Base-by-base conservation (phyloP, 208 protist species). In the Crithidia fasciculata region DNA sequence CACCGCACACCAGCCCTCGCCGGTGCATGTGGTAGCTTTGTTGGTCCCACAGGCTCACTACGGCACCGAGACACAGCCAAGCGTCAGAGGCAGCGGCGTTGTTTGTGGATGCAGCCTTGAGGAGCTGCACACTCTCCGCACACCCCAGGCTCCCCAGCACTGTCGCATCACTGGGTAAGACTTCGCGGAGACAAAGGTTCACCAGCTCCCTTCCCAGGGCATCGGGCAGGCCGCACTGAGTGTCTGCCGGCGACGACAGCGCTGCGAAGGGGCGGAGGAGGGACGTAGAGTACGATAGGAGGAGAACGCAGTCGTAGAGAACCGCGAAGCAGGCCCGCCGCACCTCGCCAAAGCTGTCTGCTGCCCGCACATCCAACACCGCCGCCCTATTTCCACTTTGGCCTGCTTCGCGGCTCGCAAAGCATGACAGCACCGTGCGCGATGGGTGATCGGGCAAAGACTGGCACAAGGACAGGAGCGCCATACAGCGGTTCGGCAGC, bases 281-380 rank as follows among this genome's bases (percentile, higher is more conserved):
- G 45, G 72, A 77, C 36, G 15, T 16, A 9, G 56, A 44, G 49
- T 77, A 77, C 28, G 72, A 62, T 5, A 53, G 50, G 13, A 82
- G 64, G 18, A 80, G 74, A 10, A 77, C 52, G 39, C 64, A 67
- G 66, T 85, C 76, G 41, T 85, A 82, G 3, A 91, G 49, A 61
- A 91, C 66, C 16, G 78, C 72, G 28, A 89, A 80, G 55, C 78
- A 74, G 36, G 87, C 82, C 15, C 86, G 77, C 5, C 78, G 74
- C 18, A 91, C 57, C 45, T 87, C 78, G n/a, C 63, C 72, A 47
- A 63, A 63, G 43, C 52, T 57, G 53, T 76, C 76, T 8, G 28
- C 7, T 15, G 44, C 13, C 41, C 45, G 18, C 5, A 54, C 28
- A 28, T 28, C 28, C 44, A 54, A n/a, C 37, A 50, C 19, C 54